These are phyloP conservation scores for Picea sitchensis DNA, from an alignment of 75 land plant genomes.

Conservation along the genomic window DNA sequence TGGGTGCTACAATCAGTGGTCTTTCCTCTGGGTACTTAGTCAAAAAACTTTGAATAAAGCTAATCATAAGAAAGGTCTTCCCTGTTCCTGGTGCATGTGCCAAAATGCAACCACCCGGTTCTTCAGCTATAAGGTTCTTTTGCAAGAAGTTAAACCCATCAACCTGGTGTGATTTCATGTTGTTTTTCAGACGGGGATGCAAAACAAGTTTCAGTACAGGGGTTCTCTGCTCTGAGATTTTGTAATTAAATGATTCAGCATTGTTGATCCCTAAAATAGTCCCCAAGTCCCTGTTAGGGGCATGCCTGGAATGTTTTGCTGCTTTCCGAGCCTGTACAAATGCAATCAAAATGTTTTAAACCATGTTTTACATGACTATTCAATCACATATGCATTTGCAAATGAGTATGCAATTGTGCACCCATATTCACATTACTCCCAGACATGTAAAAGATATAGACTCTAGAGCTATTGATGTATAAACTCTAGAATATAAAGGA, in stretches of 20 bases:
- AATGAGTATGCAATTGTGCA: too few species aligned
- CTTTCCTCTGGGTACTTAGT: constrained; percentile 58
- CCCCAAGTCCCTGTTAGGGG: constrained; percentile 10
- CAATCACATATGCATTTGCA: too few species aligned
- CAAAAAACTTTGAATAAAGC: constrained; percentile 84
- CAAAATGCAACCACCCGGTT: constrained; percentile 87
- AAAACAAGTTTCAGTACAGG: constrained; percentile 32
- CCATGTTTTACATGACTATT: too few species aligned
- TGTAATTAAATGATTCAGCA: not conserved
- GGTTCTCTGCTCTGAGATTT: constrained; percentile 13
- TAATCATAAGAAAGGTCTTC: constrained; percentile 78
- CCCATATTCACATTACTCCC: too few species aligned
- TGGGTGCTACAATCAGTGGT: constrained; percentile 83
- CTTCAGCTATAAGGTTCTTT: constrained; percentile 58
- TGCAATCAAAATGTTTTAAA: too few species aligned
- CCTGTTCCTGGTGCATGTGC: constrained; percentile 99
- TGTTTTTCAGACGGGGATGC: constrained; percentile 53
- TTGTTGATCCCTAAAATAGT: constrained; percentile 13
- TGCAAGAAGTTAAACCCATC: constrained; percentile 80
- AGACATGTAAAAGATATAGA: too few species aligned
- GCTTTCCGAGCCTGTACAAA: constrained; percentile 26
- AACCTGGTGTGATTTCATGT: constrained; percentile 72
- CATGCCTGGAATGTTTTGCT: constrained; percentile 23
- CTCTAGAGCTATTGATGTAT: too few species aligned
- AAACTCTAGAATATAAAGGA: too few species aligned